These are phyloP conservation scores for Camellia oleifera DNA, from an alignment of 179 eudicot genomes.

Conservation along the genomic window DNA sequence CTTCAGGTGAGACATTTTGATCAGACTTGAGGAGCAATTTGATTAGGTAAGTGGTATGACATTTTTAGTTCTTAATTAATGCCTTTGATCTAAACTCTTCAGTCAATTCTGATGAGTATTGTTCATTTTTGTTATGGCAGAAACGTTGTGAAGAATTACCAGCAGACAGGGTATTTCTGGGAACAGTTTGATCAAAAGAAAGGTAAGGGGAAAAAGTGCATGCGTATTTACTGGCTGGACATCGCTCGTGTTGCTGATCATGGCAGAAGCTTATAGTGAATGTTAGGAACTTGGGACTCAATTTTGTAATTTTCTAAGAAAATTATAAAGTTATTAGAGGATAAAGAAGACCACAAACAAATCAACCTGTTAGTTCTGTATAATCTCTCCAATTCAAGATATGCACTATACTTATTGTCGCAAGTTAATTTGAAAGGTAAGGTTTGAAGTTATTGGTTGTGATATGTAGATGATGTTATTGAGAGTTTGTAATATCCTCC, in stretches of 20 bases:
- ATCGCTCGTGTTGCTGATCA: constrained; percentile 34
- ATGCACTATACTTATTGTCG: background rate
- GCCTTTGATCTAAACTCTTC: too few relatives aligned
- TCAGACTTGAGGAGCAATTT: constrained; percentile 40
- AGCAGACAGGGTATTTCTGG: constrained; percentile 14
- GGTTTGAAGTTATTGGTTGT: background rate
- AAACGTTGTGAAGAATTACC: constrained; percentile 32
- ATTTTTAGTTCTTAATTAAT: background rate
- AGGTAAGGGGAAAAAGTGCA: constrained; percentile 88
- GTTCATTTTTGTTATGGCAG: constrained; percentile 36
- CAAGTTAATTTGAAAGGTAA: background rate
- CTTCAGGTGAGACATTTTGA: too few relatives aligned
- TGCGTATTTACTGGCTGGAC: too few relatives aligned
- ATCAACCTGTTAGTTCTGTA: background rate
- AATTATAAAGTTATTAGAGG: background rate
- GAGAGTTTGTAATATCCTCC: background rate
- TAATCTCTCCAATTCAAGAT: background rate
- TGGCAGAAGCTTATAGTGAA: constrained; percentile 71
- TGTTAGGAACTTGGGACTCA: constrained; percentile 15
- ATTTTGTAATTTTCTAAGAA: background rate
- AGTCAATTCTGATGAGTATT: background rate
- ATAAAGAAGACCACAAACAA: background rate
- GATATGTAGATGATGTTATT: background rate
- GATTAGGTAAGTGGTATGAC: constrained; percentile 48
- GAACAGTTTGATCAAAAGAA: constrained; percentile 90